These are phyloP conservation scores for Fraxinus xanthoxyloides DNA, from an alignment of 305 asterid species.

Conservation along the genomic window DNA sequence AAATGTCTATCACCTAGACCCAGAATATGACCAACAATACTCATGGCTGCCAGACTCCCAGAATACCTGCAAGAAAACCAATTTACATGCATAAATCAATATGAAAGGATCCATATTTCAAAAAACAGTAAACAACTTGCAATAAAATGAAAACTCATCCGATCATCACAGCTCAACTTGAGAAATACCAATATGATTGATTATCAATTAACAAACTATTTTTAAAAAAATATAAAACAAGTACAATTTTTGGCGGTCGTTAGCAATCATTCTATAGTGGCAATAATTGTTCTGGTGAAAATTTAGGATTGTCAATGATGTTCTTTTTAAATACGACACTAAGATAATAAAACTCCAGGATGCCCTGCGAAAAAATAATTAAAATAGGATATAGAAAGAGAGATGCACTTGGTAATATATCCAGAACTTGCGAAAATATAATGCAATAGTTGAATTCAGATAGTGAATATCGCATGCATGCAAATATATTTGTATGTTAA, in stretches of 20 bases:
- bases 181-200: conserved; percentile 6
- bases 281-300: not conserved
- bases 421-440: not conserved
- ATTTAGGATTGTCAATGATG: not conserved
- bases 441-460: not conserved
- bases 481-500: not conserved
- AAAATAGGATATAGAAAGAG: not conserved
- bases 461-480: not conserved
- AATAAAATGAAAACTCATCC: conserved; percentile 15
- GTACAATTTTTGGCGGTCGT: not conserved
- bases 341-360: not conserved
- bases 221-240: not conserved
- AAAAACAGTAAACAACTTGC: not conserved
- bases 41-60: conserved; percentile 96
- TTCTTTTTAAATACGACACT: not conserved
- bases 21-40: conserved; percentile 89
- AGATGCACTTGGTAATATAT: not conserved
- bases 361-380: not conserved
- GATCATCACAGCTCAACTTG: conserved; percentile 24
- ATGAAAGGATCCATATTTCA: conserved; percentile 1
- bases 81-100: conserved; percentile 7
- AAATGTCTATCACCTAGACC: conserved; percentile 98
- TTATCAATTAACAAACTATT: not conserved
- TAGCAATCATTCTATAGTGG: not conserved
- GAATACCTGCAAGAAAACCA: conserved; percentile 71